Percentiles rank a stretch among this genome's conserved stretches.
These are phyloP conservation scores for Globisporangium cystogenes DNA, from an alignment of 352 stramenopile genomes.

Conservation along the genomic window DNA sequence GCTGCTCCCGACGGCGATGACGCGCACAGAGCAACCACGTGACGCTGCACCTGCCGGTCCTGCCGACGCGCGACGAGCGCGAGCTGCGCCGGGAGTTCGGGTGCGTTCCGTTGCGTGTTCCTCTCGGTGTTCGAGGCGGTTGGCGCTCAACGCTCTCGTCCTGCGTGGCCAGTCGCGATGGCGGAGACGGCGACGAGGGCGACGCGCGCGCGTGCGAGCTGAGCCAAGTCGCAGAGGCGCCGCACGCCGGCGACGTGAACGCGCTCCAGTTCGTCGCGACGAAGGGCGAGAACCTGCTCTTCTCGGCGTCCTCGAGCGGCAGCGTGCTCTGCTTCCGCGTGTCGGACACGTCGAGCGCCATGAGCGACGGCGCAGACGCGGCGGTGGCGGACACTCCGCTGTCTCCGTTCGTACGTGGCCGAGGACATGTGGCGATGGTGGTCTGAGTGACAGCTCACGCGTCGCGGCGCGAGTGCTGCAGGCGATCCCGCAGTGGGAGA, in stretches of 20 bases:
- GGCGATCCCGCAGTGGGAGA: constrained; percentile 53
- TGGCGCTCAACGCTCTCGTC: background rate
- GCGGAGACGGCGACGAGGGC: constrained; percentile 2
- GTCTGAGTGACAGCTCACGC: background rate
- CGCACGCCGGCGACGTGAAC: constrained; percentile 59
- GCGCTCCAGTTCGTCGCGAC: constrained; percentile 45
- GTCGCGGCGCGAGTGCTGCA: constrained; percentile 5
- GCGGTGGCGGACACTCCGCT: background rate
- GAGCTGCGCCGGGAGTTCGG: constrained; percentile 40
- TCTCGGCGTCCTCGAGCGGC: constrained; percentile 53
- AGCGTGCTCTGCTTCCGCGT: constrained; percentile 42
- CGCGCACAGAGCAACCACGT: constrained; percentile 37
- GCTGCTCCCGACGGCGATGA: background rate
- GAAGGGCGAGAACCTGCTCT: constrained; percentile 41
- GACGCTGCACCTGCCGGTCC: constrained; percentile 42
- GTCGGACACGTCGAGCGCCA: constrained; percentile 14
- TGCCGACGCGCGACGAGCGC: constrained; percentile 34
- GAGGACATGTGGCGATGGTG: background rate
- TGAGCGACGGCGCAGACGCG: constrained; percentile 15
- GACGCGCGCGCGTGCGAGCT: constrained; percentile 30
- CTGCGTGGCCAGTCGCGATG: background rate
- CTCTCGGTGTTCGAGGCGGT: too few species aligned
- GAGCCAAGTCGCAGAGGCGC: constrained; percentile 30
- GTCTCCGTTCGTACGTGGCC: constrained; percentile 9
- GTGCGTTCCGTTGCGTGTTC: constrained; percentile 11